Evolutionary conservation across 2,329 filamentous ascomycete genomes (phyloP).

Genomic region (Fusarium neocosmosporiellum): DNA sequence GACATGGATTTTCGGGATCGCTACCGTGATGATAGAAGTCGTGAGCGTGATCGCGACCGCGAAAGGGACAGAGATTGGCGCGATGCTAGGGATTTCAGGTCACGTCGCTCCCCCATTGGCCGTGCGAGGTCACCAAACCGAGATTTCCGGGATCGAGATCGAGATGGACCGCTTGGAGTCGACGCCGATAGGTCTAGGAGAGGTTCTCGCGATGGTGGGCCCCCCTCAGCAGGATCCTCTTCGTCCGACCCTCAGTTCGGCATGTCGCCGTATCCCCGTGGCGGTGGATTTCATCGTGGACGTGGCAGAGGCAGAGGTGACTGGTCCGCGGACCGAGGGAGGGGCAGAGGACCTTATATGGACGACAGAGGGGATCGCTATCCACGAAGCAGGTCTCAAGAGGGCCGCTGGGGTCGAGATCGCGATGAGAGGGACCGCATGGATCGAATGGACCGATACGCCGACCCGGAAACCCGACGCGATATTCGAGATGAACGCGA

Average conservation of each 20-base stretch:
- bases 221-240: slow-evolving; percentile 76
- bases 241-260: slow-evolving; percentile 75
- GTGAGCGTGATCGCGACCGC: slow-evolving; percentile 68
- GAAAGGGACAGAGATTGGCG: slow-evolving; percentile 63
- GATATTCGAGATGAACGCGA: slow-evolving; percentile 63
- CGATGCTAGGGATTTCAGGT: slow-evolving; percentile 52
- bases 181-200: slow-evolving; percentile 76
- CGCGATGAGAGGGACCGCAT: slow-evolving; percentile 65
- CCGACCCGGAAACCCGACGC: slow-evolving; percentile 53
- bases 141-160: slow-evolving; percentile 71
- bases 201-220: slow-evolving; percentile 76
- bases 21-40: slow-evolving; percentile 69
- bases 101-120: slow-evolving; percentile 68
- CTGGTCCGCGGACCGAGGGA: slow-evolving; percentile 59
- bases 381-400: slow-evolving; percentile 73
- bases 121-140: slow-evolving; percentile 74
- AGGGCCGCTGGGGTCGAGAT: slow-evolving; percentile 69
- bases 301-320: slow-evolving; percentile 61
- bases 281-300: slow-evolving; percentile 66
- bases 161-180: slow-evolving; percentile 69
- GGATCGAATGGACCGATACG: slow-evolving; percentile 56
- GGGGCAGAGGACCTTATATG: slow-evolving; percentile 65
- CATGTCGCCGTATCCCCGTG: slow-evolving; percentile 62
- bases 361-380: slow-evolving; percentile 72
- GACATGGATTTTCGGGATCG: slow-evolving; percentile 70